Base-by-base conservation (phyloP, 2,329 filamentous ascomycete species). In the Thermomyces lanuginosus region DNA sequence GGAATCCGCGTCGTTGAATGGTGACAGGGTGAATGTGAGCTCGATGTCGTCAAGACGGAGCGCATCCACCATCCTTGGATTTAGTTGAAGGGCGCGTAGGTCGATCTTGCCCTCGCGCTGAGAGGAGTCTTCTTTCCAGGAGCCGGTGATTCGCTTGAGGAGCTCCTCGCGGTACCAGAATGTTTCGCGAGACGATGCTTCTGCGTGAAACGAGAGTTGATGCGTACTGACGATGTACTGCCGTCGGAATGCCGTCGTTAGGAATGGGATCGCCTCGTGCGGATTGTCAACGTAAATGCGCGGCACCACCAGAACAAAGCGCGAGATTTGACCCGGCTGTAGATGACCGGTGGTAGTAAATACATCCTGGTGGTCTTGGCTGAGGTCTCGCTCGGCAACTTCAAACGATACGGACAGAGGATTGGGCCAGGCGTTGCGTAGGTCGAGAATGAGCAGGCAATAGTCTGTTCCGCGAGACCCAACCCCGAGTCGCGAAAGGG, bases 121-220 rank as follows among this genome's bases (percentile, higher is more conserved):
- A 39, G 58, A 53, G 0, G 69, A 70, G 9, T 58, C 54, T 37
- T 73, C 68, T 29, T 60, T 68, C 84, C 84, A 93, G 0, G 63
- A 69, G 0, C 76, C 82, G 14, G 63, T 64, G 6, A 92, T 55
- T 21, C 63, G 61, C 33, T 76, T 73, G 3, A 93, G 64, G 2
- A 93, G 65, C 44, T 71, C 72, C 48, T 92, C 79, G 9, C 83
- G 71, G 49, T 82, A 92, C 84, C 84, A 93, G 48, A 93, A 93
- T 0, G 75, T 72, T 53, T 92, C 82, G 27, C 84, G 66, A 33
- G 66, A 76, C 8, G 72, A 68, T 17, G 78, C 69, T 53, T 93
- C 84, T 22, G 67, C 69, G 36, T 89, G 81, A 0, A 81, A 78
- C 0, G 77, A 75, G 30, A 84, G 70, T 41, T 79, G 79, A 44